Evolutionary conservation across 208 protist genomes (phyloP).

Genomic region (Porcisia hertigi): DNA sequence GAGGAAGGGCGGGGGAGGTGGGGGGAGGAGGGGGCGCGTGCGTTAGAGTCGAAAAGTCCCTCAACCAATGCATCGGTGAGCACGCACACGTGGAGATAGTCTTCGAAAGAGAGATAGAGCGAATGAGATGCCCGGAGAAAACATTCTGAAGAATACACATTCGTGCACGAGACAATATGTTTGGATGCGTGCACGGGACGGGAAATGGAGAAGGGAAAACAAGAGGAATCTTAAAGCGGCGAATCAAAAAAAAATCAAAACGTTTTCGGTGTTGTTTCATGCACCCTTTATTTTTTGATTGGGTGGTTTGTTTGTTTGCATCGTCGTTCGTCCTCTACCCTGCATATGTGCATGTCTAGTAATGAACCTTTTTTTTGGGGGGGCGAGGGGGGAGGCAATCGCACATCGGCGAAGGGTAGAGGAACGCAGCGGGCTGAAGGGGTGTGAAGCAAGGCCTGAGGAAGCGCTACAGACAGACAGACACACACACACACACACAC

Average conservation of each 20-base stretch:
- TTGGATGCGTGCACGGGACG: not conserved
- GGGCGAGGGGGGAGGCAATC: not conserved
- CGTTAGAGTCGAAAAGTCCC: too few species aligned
- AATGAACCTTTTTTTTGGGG: not conserved
- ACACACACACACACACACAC: constrained; percentile 2
- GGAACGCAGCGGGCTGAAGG: not conserved
- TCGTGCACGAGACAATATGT: not conserved
- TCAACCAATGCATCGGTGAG: too few species aligned
- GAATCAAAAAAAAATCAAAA: not conserved
- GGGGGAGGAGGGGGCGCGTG: too few species aligned
- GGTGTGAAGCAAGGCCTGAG: not conserved
- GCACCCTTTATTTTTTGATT: not conserved
- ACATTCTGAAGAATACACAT: not conserved
- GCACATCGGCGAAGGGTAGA: not conserved
- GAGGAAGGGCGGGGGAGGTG: too few species aligned
- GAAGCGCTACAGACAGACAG: not conserved
- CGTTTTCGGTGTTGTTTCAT: constrained; percentile 14
- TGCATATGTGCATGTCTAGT: not conserved
- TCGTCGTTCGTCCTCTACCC: not conserved
- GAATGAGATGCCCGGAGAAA: not conserved
- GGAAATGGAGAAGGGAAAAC: not conserved
- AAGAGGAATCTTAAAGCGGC: not conserved
- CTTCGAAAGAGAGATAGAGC: not conserved
- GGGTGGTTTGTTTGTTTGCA: not conserved
- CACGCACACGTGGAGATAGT: not conserved